Conservation (phyloP, 352 stramenopile species). For the Globisporangium lucens region DNA sequence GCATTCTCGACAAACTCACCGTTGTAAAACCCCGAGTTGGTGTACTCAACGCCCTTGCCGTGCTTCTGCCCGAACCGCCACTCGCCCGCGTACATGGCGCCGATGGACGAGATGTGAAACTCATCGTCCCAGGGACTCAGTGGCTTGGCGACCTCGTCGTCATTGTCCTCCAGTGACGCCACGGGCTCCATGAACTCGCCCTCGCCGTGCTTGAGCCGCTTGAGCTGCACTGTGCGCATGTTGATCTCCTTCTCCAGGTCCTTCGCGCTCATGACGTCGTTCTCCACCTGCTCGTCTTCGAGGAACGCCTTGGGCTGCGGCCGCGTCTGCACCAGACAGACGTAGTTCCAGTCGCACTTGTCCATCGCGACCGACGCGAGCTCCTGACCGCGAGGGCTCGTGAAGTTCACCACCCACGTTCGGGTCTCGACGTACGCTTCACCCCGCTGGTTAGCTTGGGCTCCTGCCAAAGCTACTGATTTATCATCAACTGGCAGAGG, state of each 20-base stretch:
- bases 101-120: conserved; percentile 70
- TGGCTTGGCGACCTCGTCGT: background rate
- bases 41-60: conserved; percentile 51
- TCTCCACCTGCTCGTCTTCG: conserved; percentile 54
- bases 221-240: conserved; percentile 56
- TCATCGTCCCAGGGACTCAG: conserved; percentile 46
- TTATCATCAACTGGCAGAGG: conserved; percentile 30
- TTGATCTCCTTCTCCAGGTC: conserved; percentile 59
- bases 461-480: background rate
- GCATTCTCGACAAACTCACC: conserved; percentile 49
- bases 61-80: conserved; percentile 56
- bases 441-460: background rate
- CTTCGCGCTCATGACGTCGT: conserved; percentile 40
- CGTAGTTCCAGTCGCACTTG: conserved; percentile 65
- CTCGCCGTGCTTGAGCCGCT: conserved; percentile 48
- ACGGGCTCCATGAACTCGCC: conserved; percentile 38
- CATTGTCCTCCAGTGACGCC: background rate
- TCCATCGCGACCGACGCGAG: conserved; percentile 45
- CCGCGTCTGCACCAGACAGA: conserved; percentile 56
- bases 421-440: conserved; percentile 37
- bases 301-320: conserved; percentile 49
- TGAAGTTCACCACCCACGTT: conserved; percentile 53
- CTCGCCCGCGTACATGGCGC: conserved; percentile 46
- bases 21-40: conserved; percentile 63
- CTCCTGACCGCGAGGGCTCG: conserved; percentile 40